Evolutionary conservation across 768 basidiomycete genomes (phyloP).

Genomic region (Leccinellum albellum): DNA sequence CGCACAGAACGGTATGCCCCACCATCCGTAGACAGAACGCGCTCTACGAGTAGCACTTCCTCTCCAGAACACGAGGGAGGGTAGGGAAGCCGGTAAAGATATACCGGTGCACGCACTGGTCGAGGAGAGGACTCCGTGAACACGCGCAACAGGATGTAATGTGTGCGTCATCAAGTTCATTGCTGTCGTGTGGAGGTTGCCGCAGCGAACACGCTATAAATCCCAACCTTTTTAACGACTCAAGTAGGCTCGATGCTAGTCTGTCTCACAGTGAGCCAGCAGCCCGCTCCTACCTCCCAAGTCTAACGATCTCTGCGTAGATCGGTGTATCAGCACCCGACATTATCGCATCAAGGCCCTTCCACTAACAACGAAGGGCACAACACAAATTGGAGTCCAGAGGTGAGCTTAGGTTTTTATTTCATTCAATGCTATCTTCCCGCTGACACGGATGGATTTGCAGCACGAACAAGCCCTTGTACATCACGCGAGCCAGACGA

Average conservation of each 20-base stretch:
- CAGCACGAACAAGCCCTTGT: not conserved
- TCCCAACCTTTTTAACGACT: slow-evolving; percentile 8
- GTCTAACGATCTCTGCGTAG: not conserved
- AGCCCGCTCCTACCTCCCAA: not conserved
- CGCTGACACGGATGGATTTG: not conserved
- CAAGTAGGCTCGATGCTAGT: not conserved
- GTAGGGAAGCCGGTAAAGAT: not conserved
- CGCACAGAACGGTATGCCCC: not conserved
- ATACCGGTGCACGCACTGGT: not conserved
- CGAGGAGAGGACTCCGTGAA: not conserved
- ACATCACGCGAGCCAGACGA: not conserved
- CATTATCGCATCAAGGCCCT: not conserved
- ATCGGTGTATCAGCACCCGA: not conserved
- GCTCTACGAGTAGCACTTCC: too few relatives aligned
- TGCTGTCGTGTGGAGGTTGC: not conserved
- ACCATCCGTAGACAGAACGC: too few relatives aligned
- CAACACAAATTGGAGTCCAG: not conserved
- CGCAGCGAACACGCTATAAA: slow-evolving; percentile 2
- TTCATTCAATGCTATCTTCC: not conserved
- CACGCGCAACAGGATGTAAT: slow-evolving; percentile 9
- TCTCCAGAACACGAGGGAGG: too few relatives aligned
- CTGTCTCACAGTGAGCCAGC: not conserved
- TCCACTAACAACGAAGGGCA: not conserved
- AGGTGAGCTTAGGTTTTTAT: not conserved
- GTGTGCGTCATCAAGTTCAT: not conserved